A percentile compares a stretch with the other conserved stretches of the same genome.
These are phyloP conservation scores for Schrenkiella parvula DNA, from an alignment of 345 rosid species.

Conservation along the genomic window DNA sequence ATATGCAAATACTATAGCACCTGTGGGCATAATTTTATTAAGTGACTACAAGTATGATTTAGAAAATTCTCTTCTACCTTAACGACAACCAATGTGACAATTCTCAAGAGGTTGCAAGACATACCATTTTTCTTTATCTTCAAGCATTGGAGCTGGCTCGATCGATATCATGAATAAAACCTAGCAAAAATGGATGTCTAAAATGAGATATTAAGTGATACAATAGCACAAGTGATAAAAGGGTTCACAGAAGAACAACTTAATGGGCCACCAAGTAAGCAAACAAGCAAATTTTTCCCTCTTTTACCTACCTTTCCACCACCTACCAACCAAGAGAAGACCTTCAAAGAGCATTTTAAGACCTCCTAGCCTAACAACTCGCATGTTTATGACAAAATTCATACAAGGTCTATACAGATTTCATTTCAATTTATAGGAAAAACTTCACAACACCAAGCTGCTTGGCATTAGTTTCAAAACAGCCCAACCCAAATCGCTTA, in stretches of 20 bases:
- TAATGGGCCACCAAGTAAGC: background rate
- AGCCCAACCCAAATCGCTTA: background rate
- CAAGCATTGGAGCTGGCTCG: constrained; percentile 99
- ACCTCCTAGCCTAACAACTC: constrained; percentile 19
- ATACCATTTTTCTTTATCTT: constrained; percentile 99
- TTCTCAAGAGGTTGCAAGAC: constrained; percentile 31
- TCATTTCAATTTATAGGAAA: background rate
- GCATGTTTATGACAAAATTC: background rate
- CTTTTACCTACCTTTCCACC: constrained; percentile 3
- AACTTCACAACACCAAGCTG: constrained; percentile 12
- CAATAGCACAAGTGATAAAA: background rate
- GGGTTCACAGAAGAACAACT: background rate
- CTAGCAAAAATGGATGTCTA: constrained; percentile 41
- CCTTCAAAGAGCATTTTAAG: constrained; percentile 1
- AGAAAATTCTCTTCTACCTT: background rate
- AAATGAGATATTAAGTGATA: constrained; percentile 23
- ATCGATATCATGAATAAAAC: constrained; percentile 95
- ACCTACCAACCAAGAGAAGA: background rate
- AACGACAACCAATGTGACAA: background rate
- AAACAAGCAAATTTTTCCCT: background rate
- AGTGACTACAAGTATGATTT: background rate
- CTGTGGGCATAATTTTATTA: background rate
- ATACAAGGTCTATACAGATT: background rate
- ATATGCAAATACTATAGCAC: background rate
- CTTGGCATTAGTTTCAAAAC: constrained; percentile 2